These are phyloP conservation scores for Lipomyces sp. DNA, from an alignment of 805 yeast genomes.

Conservation along the genomic window DNA sequence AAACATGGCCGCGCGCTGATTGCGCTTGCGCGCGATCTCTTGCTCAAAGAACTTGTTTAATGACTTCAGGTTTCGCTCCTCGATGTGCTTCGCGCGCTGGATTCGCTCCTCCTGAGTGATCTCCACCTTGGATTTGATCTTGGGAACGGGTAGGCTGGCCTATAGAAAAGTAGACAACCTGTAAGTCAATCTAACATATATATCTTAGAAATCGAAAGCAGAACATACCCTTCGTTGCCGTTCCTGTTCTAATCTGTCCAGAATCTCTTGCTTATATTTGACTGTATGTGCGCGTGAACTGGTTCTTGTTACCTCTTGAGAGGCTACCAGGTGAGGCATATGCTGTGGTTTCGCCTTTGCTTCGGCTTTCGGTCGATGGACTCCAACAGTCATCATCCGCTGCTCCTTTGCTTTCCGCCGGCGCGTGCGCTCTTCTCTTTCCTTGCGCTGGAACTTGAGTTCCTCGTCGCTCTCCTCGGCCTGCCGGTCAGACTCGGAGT, in stretches of 20 bases:
- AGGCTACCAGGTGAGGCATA: too few species aligned
- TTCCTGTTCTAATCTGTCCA: constrained; percentile 64
- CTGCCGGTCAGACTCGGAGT: constrained; percentile 23
- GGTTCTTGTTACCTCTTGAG: constrained; percentile 8
- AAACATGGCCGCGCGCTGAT: constrained; percentile 67
- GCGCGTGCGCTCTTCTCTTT: constrained; percentile 32
- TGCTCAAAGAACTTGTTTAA: constrained; percentile 77
- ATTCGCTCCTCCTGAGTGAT: constrained; percentile 69
- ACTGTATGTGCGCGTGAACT: constrained; percentile 69
- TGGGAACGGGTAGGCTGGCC: constrained; percentile 8
- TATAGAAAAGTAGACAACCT: not conserved
- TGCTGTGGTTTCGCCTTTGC: not conserved
- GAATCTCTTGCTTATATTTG: constrained; percentile 71
- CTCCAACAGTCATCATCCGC: constrained; percentile 2
- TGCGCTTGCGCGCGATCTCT: constrained; percentile 74
- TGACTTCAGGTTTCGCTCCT: constrained; percentile 67
- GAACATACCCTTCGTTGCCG: constrained; percentile 51
- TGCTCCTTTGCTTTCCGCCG: constrained; percentile 34
- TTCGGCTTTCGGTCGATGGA: too few species aligned
- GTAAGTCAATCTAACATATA: not conserved
- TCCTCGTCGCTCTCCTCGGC: constrained; percentile 53
- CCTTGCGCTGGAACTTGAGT: constrained; percentile 47
- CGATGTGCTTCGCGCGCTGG: constrained; percentile 85
- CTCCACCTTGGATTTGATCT: not conserved
- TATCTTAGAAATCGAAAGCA: not conserved